Evolutionary conservation across 768 basidiomycete species (phyloP).

Genomic region (Trametes villosa): DNA sequence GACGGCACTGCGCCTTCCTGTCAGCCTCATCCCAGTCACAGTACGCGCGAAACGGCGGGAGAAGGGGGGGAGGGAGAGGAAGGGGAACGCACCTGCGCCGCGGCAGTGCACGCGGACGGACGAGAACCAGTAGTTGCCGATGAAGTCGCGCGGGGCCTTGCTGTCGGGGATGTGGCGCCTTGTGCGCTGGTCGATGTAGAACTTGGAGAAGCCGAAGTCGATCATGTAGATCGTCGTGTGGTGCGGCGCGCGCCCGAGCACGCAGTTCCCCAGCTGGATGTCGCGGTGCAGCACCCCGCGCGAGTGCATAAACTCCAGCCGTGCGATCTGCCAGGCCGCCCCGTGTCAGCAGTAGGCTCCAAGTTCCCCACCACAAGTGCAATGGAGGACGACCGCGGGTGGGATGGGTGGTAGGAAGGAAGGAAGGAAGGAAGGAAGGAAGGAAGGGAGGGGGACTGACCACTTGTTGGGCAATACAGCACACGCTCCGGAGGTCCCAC

Average conservation of each 20-base stretch:
- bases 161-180: conserved; percentile 74
- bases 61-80: background rate
- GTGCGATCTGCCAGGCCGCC: conserved; percentile 53
- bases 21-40: too few species aligned
- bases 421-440: background rate
- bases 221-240: conserved; percentile 76
- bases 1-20: conserved; percentile 77
- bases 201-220: conserved; percentile 84
- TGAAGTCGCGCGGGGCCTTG: conserved; percentile 69
- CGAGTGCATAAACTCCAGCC: conserved; percentile 77
- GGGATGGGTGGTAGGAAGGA: background rate
- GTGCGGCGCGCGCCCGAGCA: conserved; percentile 62
- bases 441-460: conserved; percentile 44
- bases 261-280: conserved; percentile 80
- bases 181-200: conserved; percentile 69
- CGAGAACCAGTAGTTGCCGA: conserved; percentile 86
- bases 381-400: too few species aligned
- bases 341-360: background rate
- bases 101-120: conserved; percentile 79
- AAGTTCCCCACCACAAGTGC: background rate
- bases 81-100: conserved; percentile 70
- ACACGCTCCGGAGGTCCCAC: conserved; percentile 74
- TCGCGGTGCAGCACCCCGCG: conserved; percentile 78
- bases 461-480: conserved; percentile 76
- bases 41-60: background rate